Percentiles rank a stretch among this genome's conserved stretches.
Evolutionary conservation across 2,329 filamentous ascomycete species (phyloP).

Genomic region (Fusarium aywerte): DNA sequence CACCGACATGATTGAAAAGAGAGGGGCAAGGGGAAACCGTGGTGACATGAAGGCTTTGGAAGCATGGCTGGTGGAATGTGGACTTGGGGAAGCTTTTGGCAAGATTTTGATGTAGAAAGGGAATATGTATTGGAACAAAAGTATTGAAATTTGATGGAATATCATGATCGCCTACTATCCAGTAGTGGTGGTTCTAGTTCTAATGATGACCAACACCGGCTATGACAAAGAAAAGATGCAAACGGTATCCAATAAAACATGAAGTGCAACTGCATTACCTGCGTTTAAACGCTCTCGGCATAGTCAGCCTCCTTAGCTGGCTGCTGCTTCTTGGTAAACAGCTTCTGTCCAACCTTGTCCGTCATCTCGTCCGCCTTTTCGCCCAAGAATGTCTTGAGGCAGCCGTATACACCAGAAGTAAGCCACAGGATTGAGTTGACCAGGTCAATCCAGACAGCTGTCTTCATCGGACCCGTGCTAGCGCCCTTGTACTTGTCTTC

Average conservation of each 20-base stretch:
- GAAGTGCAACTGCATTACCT: not conserved
- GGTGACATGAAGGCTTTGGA: slow-evolving; percentile 65
- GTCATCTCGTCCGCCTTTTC: slow-evolving; percentile 54
- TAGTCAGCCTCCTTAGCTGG: slow-evolving; percentile 44
- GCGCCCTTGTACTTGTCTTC: slow-evolving; percentile 61
- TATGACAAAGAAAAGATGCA: slow-evolving; percentile 23
- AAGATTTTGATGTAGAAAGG: slow-evolving; percentile 41
- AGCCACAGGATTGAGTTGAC: slow-evolving; percentile 75
- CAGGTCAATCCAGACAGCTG: slow-evolving; percentile 77
- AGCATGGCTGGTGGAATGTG: slow-evolving; percentile 57
- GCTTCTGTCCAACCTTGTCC: slow-evolving; percentile 53
- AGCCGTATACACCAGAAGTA: slow-evolving; percentile 56
- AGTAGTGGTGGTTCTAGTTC: slow-evolving; percentile 1
- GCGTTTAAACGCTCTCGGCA: slow-evolving; percentile 46
- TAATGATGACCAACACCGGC: slow-evolving; percentile 18
- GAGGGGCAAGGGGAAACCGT: slow-evolving; percentile 61
- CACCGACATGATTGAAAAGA: slow-evolving; percentile 59
- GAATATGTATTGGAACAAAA: not conserved
- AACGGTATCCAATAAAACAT: not conserved
- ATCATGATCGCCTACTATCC: not conserved
- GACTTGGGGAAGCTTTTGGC: slow-evolving; percentile 41
- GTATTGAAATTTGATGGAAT: not conserved
- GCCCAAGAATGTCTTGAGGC: slow-evolving; percentile 54
- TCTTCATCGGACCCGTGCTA: slow-evolving; percentile 68
- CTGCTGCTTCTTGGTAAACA: slow-evolving; percentile 50